Conservation (phyloP, 805 yeast species). For the Yarrowia porcina region DNA sequence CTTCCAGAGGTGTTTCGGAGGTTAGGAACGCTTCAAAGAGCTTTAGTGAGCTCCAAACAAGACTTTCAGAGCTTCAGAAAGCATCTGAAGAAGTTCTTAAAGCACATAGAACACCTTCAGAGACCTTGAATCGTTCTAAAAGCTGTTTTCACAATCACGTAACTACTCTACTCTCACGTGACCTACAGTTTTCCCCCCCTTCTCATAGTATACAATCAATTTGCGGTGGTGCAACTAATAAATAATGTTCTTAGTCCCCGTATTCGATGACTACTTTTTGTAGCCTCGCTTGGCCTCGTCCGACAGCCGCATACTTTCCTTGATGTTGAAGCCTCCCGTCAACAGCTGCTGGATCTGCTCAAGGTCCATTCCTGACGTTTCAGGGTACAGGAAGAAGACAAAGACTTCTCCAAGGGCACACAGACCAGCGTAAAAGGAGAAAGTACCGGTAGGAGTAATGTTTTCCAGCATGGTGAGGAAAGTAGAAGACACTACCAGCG, state of each 20-base stretch:
- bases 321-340: slow-evolving; percentile 82
- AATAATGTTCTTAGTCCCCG: neutral
- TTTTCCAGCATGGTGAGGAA: slow-evolving; percentile 90
- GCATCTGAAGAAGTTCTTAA: too few relatives aligned
- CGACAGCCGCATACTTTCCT: slow-evolving; percentile 56
- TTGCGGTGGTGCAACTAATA: slow-evolving; percentile 4
- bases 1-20: too few relatives aligned
- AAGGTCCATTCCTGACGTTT: slow-evolving; percentile 80
- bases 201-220: slow-evolving; percentile 3
- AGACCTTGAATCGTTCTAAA: too few relatives aligned
- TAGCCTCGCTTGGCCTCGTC: slow-evolving; percentile 40
- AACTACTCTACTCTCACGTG: too few relatives aligned
- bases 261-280: neutral
- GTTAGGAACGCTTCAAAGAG: too few relatives aligned
- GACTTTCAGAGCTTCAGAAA: too few relatives aligned
- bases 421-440: slow-evolving; percentile 82
- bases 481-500: slow-evolving; percentile 83
- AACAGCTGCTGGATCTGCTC: slow-evolving; percentile 87
- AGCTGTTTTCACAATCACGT: too few relatives aligned
- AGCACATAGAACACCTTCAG: too few relatives aligned
- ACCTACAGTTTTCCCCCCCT: too few relatives aligned
- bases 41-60: too few relatives aligned
- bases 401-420: slow-evolving; percentile 68
- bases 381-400: slow-evolving; percentile 85
- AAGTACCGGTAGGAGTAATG: slow-evolving; percentile 94